Percentiles rank a stretch among this genome's conserved stretches.
These are phyloP conservation scores for Cruciata laevipes DNA, from an alignment of 257 asterid species.

Conservation along the genomic window DNA sequence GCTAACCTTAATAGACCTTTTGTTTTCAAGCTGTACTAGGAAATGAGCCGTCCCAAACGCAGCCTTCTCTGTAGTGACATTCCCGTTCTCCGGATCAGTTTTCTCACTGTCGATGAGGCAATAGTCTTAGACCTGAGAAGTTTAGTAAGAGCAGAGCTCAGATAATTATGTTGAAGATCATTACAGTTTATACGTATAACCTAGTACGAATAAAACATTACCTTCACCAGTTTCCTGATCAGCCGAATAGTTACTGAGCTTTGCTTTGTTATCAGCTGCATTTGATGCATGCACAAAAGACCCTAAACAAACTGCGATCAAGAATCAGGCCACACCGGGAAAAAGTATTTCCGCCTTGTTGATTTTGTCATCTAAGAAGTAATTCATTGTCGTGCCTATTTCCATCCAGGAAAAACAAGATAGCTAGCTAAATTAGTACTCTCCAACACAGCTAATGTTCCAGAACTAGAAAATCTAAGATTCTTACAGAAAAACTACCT, in stretches of 20 bases:
- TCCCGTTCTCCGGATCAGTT: conserved; percentile 42
- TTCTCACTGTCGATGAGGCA: conserved; percentile 16
- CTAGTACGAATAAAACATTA: conserved; percentile 19
- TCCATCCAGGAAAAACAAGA: background rate
- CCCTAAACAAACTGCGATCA: conserved; percentile 86
- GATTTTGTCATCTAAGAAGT: conserved; percentile 77
- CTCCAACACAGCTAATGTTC: background rate
- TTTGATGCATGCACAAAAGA: conserved; percentile 81
- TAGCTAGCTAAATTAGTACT: conserved; percentile 9
- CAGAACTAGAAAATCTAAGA: background rate
- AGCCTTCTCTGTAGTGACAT: conserved; percentile 37
- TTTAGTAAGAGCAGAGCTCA: background rate
- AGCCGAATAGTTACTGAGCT: conserved; percentile 41
- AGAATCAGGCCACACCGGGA: conserved; percentile 86
- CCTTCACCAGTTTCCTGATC: conserved; percentile 27
- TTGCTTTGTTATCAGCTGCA: conserved; percentile 60
- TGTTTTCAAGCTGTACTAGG: conserved; percentile 75
- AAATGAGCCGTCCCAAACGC: conserved; percentile 74
- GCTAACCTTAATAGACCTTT: conserved; percentile 76
- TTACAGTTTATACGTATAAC: background rate
- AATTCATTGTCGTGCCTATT: conserved; percentile 82
- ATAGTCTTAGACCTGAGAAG: conserved; percentile 16
- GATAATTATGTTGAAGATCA: background rate
- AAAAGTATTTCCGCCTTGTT: conserved; percentile 90
- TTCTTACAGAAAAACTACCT: conserved; percentile 50